phyloP scores from a whole-genome alignment of 768 basidiomycete species.

The Leucosporidium scottii region DNA sequence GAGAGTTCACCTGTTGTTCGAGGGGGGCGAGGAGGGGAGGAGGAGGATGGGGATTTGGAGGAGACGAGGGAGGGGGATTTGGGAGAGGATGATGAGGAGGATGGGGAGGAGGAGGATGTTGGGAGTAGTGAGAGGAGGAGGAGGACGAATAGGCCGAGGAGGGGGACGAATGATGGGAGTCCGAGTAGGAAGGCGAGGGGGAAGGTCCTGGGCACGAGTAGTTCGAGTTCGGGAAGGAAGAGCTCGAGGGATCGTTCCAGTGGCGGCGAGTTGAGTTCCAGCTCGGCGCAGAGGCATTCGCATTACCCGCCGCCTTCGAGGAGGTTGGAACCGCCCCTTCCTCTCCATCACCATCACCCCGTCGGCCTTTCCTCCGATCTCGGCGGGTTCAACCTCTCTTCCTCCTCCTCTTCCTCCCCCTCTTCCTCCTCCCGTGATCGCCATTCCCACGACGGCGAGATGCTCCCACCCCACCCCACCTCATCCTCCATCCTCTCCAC shows the following conservation, averaged over 20 bases:
- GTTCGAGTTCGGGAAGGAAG: constrained; percentile 2
- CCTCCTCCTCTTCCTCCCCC: background rate
- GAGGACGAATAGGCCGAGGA: background rate
- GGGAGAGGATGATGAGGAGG: too few relatives aligned
- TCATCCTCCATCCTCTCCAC: constrained; percentile 18
- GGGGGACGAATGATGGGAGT: background rate
- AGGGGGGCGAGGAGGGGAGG: background rate
- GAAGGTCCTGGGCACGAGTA: background rate
- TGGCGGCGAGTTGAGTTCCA: too few relatives aligned
- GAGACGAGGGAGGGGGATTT: background rate
- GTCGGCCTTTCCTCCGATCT: constrained; percentile 23
- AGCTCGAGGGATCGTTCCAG: background rate
- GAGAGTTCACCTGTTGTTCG: constrained; percentile 20
- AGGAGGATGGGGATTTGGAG: background rate
- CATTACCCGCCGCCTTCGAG: too few relatives aligned
- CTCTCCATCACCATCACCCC: constrained; percentile 22
- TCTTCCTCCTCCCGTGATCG: background rate
- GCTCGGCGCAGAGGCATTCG: too few relatives aligned
- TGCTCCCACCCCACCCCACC: background rate
- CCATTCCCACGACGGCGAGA: constrained; percentile 4
- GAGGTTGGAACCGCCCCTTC: background rate
- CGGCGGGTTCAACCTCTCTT: constrained; percentile 21
- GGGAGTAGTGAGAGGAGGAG: too few relatives aligned
- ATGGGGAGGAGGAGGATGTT: too few relatives aligned
- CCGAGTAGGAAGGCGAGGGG: constrained; percentile 2